Evolutionary conservation across 257 asterid genomes (phyloP), one percentile per base, ranked within the genome.

Genomic region (Echites panduratus): DNA sequence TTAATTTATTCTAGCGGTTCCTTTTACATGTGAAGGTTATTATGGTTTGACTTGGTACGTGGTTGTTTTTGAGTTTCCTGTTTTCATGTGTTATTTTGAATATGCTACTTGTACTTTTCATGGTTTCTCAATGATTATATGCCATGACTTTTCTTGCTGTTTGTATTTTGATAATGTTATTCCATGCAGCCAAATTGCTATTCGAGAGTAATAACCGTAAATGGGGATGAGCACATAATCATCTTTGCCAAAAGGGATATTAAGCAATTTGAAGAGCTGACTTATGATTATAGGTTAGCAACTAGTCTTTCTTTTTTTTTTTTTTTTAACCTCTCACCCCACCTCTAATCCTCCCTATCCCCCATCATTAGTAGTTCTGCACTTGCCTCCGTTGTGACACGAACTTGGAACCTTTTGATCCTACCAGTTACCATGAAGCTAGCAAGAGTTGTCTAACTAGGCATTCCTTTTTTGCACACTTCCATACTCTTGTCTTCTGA

Each of bases 181-280:
- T 66, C 69, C 53, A 45, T 75, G 83, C 97, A 95, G 99, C 96
- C 99, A 50, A 95, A 95, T 82, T 95, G 99, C 83, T 92, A 95
- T 77, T 95, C 99, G 2, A 86, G 99, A 73, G 90, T 84, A 52
- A 87, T 95, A 70, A 82, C 84, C 73, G 89, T 89, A 72, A 81
- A 79, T n/a, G 87, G 86, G 66, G 90, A 79, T 13, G 90, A 89
- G 71, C 99, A 87, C 87, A 90, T 95, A 75, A 90, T 95, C 78
- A 95, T 95, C 80, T 95, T 92, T 73, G 95, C 99, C 65, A 95
- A 95, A 86, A 89, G 99, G 75, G 96, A 95, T 73, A 84, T 95
- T 72, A 79, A 82, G 62, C 89, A 83, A 77, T 84, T 90, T 92
- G 99, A 95, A 82, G 99, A 95, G 78, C 78, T 95, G 81, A 84